Base-by-base conservation (phyloP, 2,329 filamentous ascomycete genomes). In the Penicillium sclerotigenum region DNA sequence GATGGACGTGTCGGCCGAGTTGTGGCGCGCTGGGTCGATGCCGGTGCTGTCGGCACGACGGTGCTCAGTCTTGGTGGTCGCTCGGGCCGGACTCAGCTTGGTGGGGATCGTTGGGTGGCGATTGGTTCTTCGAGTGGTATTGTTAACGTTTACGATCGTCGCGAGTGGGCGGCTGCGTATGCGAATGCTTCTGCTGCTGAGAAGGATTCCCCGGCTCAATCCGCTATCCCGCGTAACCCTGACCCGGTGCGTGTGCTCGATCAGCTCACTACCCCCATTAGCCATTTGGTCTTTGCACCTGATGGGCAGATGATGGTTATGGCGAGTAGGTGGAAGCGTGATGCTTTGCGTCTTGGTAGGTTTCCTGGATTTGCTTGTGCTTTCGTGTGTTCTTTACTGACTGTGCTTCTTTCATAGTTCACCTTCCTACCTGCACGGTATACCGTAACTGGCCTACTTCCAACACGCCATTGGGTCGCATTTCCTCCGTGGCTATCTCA, bases 361-460 rank as follows among this genome's bases (percentile, higher is more conserved):
- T 60, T 47, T 26, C 51, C 40, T 10, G 24, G 38, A n/a, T 31
- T 26, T n/a, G 18, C 20, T 9, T 22, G 18, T 37, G 16, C 2
- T 38, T 14, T 22, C 36, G 14, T 14, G 29, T 13, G 16, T n/a
- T 42, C 29, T 36, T 38, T 48, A 34, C 54, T 64, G 54, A 63
- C 54, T 22, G 38, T 11, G 29, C 10, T 29, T 28, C 10, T 33
- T 11, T 24, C 48, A 26, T 62, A 77, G 91, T 93, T 31, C 94
- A 99, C 74, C 77, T 99, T 64, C 92, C 93, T 0, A 92, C 85
- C 64, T 96, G 91, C 73, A 96, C 91, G 1, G 90, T 97, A 20
- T 99, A 94, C 80, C 86, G 87, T 68, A 99, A 99, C 75, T 99
- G 94, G 94, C 94, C 94, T 24, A 99, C 93, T 52, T 84, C 86